Conservation (phyloP, 2,329 filamentous ascomycete species). For the Cadophora luteo-olivacea region DNA sequence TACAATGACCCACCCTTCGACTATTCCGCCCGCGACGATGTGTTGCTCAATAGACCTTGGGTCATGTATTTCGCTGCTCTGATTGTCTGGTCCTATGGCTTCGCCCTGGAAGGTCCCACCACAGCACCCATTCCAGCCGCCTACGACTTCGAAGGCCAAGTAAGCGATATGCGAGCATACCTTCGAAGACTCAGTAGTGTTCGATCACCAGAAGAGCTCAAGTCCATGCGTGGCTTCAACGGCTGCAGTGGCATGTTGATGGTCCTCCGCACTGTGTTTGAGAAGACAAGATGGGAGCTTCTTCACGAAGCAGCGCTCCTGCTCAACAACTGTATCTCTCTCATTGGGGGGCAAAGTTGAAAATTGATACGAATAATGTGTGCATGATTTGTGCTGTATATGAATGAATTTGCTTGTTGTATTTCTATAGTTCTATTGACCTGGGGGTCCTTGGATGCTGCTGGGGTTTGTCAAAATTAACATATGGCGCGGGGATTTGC, state of each 20-base stretch:
- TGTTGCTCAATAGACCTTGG: constrained; percentile 91
- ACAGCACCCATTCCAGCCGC: constrained; percentile 50
- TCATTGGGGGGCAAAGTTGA: constrained; percentile 40
- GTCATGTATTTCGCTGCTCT: constrained; percentile 92
- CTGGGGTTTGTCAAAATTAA: constrained; percentile 23
- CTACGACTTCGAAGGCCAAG: constrained; percentile 68
- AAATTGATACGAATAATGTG: constrained; percentile 17
- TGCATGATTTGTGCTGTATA: constrained; percentile 1
- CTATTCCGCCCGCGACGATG: constrained; percentile 88
- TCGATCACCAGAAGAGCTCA: constrained; percentile 77
- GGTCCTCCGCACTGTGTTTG: constrained; percentile 82
- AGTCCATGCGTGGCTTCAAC: constrained; percentile 77
- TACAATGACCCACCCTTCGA: constrained; percentile 49
- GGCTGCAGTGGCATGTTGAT: constrained; percentile 81
- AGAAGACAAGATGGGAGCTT: constrained; percentile 87
- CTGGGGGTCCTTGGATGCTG: constrained; percentile 13
- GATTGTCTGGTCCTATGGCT: constrained; percentile 95
- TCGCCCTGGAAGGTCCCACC: constrained; percentile 83
- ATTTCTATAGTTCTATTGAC: constrained; percentile 21
- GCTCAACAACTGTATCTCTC: constrained; percentile 78
- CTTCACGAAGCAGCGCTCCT: constrained; percentile 85
- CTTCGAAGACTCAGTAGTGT: constrained; percentile 76
- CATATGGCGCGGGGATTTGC: constrained; percentile 23
- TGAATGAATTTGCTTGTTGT: constrained; percentile 9
- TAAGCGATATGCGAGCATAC: constrained; percentile 80